Evolutionary conservation across 139 green algal species (phyloP), one percentile per base, ranked within the genome.

Genomic region (Coelastrella sp.): DNA sequence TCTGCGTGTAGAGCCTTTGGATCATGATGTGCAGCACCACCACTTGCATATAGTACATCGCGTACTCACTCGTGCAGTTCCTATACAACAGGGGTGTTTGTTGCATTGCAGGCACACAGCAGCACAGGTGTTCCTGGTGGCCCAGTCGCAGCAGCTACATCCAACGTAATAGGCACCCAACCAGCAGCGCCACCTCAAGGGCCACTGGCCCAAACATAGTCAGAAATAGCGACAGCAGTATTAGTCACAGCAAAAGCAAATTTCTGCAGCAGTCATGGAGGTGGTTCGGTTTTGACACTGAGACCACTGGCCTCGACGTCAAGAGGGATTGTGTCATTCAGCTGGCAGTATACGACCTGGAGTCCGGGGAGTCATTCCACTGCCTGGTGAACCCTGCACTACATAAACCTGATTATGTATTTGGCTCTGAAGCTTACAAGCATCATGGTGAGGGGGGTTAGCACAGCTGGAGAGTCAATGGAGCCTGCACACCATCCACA

Each of bases 261-360:
- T 56, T 82, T 27, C 74, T 14, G 27, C n/a, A 82, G 22, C 75
- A 82, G 25, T 19, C 82, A 78, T 78, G 70, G 70, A 70, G 78
- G 57, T 84, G 78, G 78, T 84, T 84, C 27, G 78, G 78, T 0
- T 84, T 84, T 68, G 49, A 84, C 49, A 84, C 78, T 27, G 78
- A 84, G 57, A 84, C 49, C 15, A 66, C 35, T 9, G 78, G 78
- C 49, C 6, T 68, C 6, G 10, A 84, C 57, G 15, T 84, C 4
- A 9, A 49, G 12, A 68, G 65, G 7, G 17, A 84, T 17, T 22
- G 58, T 49, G 78, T 84, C 12, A 68, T 84, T 35, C 35, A 59
- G 58, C 17, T 84, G n/a, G 78, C 78, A 63, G 78, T 12, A 27
- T 68, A 68, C 49, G 78, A 84, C 58, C 14, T 66, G 49, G 78